Conservation (phyloP, 192 early-diverging fungal genomes). For the Coemansia guatemalensis region DNA sequence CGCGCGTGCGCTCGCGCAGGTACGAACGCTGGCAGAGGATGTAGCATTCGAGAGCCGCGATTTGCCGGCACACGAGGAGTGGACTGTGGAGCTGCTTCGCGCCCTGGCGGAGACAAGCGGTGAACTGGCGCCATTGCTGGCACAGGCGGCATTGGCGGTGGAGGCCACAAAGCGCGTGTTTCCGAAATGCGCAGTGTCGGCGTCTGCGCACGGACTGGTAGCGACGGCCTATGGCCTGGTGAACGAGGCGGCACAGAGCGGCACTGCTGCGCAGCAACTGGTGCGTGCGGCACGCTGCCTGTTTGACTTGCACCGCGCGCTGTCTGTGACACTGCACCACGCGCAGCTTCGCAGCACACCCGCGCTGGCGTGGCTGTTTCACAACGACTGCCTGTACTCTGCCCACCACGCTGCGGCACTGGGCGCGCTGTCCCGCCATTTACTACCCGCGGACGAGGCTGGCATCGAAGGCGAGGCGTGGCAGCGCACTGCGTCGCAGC, state of each 20-base stretch:
- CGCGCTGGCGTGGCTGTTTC: conserved; percentile 40
- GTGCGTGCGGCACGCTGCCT: conserved; percentile 8
- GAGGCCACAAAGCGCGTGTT: background rate
- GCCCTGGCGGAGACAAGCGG: background rate
- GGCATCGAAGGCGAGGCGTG: conserved; percentile 4
- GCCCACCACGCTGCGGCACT: conserved; percentile 33
- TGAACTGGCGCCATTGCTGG: conserved; percentile 2
- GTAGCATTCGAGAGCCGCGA: conserved; percentile 11
- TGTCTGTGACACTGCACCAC: conserved; percentile 29
- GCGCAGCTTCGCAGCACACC: conserved; percentile 27
- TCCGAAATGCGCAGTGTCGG: conserved; percentile 15
- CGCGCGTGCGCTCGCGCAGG: conserved; percentile 12
- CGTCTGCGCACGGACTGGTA: conserved; percentile 15
- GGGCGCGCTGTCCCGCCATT: background rate
- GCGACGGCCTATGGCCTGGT: conserved; percentile 11
- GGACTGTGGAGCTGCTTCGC: conserved; percentile 21
- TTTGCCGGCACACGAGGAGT: conserved; percentile 22
- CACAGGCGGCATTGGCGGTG: background rate
- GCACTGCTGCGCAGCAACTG: background rate
- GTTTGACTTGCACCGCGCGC: conserved; percentile 19
- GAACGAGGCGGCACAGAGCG: conserved; percentile 9
- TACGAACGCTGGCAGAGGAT: conserved; percentile 18
- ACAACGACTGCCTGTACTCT: conserved; percentile 48
- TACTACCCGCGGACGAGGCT: too few species aligned
- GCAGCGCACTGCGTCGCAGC: conserved; percentile 8